Conservation (phyloP, 1,284 basidiomycete genomes). For the Mrakiaceae sp. region DNA sequence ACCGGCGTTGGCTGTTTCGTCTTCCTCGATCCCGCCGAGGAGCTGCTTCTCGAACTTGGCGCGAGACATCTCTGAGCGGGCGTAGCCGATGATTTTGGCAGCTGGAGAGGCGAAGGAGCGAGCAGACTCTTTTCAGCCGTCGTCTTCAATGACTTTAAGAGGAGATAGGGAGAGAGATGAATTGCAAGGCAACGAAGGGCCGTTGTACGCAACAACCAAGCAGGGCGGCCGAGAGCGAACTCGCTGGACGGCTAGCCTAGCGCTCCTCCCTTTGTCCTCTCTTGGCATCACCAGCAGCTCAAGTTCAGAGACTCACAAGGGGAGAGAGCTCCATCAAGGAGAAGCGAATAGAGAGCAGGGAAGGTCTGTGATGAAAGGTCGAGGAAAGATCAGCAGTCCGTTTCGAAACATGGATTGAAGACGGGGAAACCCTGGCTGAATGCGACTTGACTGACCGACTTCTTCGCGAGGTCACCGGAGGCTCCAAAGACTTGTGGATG, state of each 20-base stretch:
- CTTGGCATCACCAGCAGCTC: not conserved
- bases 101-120: not conserved
- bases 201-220: not conserved
- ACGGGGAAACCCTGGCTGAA: no score
- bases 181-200: not conserved
- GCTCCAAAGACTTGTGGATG: slow-evolving; percentile 7
- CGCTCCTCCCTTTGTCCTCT: not conserved
- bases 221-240: not conserved
- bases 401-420: no score
- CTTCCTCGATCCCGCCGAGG: slow-evolving; percentile 14
- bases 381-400: no score
- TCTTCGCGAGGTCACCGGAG: slow-evolving; percentile 6
- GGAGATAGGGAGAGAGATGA: not conserved
- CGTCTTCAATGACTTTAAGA: no score
- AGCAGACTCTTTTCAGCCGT: not conserved
- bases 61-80: slow-evolving; percentile 31
- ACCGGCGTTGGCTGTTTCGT: not conserved
- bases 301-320: not conserved
- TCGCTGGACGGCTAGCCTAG: not conserved
- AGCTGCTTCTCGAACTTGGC: slow-evolving; percentile 26
- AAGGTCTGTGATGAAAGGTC: not conserved
- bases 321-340: not conserved
- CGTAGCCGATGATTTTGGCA: slow-evolving; percentile 32
- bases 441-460: not conserved
- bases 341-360: slow-evolving; percentile 2